phyloP scores from a whole-genome alignment of 441 rosid species.

The Monsonia emarginata region DNA sequence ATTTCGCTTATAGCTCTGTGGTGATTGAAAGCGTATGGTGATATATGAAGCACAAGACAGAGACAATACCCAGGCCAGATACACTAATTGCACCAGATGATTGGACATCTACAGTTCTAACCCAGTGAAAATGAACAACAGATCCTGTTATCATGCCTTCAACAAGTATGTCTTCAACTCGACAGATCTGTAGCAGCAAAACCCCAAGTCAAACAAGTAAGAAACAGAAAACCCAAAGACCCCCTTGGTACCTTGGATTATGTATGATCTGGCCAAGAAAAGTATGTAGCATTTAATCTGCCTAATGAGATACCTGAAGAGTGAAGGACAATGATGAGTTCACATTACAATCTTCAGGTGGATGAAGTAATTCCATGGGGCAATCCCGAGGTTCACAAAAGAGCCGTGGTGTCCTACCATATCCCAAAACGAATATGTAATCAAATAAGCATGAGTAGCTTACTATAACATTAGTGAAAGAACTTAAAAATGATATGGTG shows the following conservation, averaged over 20 bases:
- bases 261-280: conserved; percentile 20
- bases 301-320: conserved; percentile 63
- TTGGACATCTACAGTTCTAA: conserved; percentile 47
- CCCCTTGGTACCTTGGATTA: conserved; percentile 13
- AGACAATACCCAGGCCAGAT: conserved; percentile 59
- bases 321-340: conserved; percentile 79
- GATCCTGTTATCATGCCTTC: conserved; percentile 73
- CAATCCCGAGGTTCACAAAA: conserved; percentile 71
- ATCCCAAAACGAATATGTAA: conserved; percentile 18
- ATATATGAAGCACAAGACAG: background rate
- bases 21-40: background rate
- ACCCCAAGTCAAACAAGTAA: conserved; percentile 14
- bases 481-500: background rate
- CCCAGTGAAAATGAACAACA: conserved; percentile 79
- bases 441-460: background rate
- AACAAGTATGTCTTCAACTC: conserved; percentile 66
- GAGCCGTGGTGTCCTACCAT: conserved; percentile 56
- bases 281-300: too few species aligned
- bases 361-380: conserved; percentile 74
- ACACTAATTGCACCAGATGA: conserved; percentile 55
- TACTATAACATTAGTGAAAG: background rate
- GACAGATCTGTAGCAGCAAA: conserved; percentile 58
- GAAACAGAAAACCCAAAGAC: conserved; percentile 18
- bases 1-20: conserved; percentile 1
- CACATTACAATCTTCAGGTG: conserved; percentile 86